Percentiles rank a stretch among this genome's conserved stretches.
These are phyloP conservation scores for Ustilago bromivora DNA, from an alignment of 1,284 basidiomycete species.

Conservation along the genomic window DNA sequence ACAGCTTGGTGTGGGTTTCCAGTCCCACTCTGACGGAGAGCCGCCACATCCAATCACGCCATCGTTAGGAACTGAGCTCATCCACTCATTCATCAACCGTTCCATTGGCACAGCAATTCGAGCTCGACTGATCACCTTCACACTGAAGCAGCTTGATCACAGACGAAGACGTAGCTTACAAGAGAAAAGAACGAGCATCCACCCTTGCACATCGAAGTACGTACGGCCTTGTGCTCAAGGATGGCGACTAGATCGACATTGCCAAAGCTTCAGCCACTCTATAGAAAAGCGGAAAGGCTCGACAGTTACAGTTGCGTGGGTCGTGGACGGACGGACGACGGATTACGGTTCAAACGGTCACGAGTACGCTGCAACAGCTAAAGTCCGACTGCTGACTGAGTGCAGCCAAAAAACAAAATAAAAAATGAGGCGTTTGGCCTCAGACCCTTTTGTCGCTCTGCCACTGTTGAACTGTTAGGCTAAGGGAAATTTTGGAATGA, in stretches of 20 bases:
- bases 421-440: neutral
- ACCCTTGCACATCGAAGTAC: neutral
- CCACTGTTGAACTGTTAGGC: neutral
- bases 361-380: neutral
- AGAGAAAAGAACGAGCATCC: neutral
- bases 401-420: neutral
- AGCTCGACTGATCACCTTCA: neutral
- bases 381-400: conserved; percentile 15
- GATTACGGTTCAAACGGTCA: conserved; percentile 14
- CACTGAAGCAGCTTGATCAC: too few species aligned
- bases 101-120: neutral
- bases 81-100: neutral
- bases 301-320: too few species aligned
- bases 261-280: neutral
- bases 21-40: neutral
- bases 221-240: neutral
- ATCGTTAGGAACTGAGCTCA: conserved; percentile 13
- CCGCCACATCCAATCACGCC: conserved; percentile 1
- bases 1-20: too few species aligned
- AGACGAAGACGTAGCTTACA: too few species aligned
- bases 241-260: conserved; percentile 6
- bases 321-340: neutral
- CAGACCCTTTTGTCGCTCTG: conserved; percentile 1
- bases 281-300: neutral
- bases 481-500: conserved; percentile 12